These are phyloP conservation scores for Lupinus albus DNA, from an alignment of 306 rosid species.

Conservation along the genomic window DNA sequence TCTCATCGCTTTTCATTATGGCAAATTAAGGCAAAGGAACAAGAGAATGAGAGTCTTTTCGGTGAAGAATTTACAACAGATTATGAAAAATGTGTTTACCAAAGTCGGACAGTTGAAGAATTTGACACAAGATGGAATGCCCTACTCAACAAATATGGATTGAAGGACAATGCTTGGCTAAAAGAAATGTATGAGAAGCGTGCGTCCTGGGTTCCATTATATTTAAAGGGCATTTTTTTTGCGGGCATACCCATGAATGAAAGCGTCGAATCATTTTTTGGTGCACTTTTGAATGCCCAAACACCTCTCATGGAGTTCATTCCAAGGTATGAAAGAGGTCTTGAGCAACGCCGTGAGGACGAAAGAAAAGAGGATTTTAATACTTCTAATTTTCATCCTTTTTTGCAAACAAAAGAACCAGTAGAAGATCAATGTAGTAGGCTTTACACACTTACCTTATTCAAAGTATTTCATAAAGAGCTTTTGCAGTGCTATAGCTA, in stretches of 20 bases:
- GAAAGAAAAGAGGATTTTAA: conserved; percentile 86
- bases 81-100: conserved; percentile 77
- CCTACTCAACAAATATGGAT: conserved; percentile 68
- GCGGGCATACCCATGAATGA: conserved; percentile 84
- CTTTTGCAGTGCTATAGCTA: conserved; percentile 84
- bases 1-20: conserved; percentile 83
- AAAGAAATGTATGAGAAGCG: conserved; percentile 85
- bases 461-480: conserved; percentile 89
- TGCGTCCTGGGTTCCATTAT: conserved; percentile 82
- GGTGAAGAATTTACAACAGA: conserved; percentile 65
- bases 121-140: conserved; percentile 76
- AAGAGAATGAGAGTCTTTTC: conserved; percentile 62
- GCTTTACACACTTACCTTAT: conserved; percentile 74
- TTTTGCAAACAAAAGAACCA: conserved; percentile 90
- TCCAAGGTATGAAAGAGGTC: conserved; percentile 76
- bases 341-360: conserved; percentile 85
- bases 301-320: conserved; percentile 74
- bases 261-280: conserved; percentile 75
- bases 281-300: conserved; percentile 70
- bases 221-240: conserved; percentile 70
- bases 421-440: conserved; percentile 87
- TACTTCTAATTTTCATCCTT: conserved; percentile 70
- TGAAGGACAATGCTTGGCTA: conserved; percentile 77
- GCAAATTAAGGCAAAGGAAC: conserved; percentile 84
- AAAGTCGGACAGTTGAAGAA: conserved; percentile 74